phyloP scores from a whole-genome alignment of 23 red algal genomes.

The Gracilaria domingensis region DNA sequence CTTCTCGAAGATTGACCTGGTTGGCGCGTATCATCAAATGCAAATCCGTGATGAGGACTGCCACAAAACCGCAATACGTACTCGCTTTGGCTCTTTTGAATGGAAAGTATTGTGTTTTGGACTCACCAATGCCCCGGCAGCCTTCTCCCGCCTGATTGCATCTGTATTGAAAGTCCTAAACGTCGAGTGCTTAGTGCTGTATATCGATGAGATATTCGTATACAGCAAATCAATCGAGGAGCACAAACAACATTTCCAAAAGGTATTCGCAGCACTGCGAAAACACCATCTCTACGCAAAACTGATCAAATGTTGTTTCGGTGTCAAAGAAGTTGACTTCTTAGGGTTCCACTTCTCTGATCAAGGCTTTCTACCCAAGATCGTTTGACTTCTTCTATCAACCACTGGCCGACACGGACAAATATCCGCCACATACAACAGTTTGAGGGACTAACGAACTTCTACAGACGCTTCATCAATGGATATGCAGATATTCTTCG shows the following conservation, averaged over 20 bases:
- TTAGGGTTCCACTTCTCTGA: too few species aligned
- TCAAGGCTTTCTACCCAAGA: constrained; percentile 1
- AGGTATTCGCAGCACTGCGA: too few species aligned
- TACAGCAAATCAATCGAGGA: neutral
- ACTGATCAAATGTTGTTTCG: too few species aligned
- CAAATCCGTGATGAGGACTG: neutral
- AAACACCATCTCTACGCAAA: too few species aligned
- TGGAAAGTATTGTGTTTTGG: constrained; percentile 22
- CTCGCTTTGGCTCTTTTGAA: too few species aligned
- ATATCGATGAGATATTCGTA: neutral
- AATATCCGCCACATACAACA: too few species aligned
- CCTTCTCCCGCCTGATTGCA: constrained; percentile 13
- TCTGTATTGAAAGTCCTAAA: neutral
- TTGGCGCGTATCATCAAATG: constrained; percentile 32
- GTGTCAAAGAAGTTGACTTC: too few species aligned
- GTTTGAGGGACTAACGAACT: too few species aligned
- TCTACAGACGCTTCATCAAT: too few species aligned
- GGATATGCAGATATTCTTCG: neutral
- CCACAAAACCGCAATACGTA: constrained; percentile 25
- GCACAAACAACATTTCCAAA: neutral
- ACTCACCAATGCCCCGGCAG: constrained; percentile 23
- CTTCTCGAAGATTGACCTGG: constrained; percentile 35
- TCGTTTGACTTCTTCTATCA: neutral
- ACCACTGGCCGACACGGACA: neutral
- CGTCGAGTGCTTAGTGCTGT: too few species aligned